These are phyloP conservation scores for Hanseniaspora occidentalis DNA, from an alignment of 805 yeast genomes.

Conservation along the genomic window DNA sequence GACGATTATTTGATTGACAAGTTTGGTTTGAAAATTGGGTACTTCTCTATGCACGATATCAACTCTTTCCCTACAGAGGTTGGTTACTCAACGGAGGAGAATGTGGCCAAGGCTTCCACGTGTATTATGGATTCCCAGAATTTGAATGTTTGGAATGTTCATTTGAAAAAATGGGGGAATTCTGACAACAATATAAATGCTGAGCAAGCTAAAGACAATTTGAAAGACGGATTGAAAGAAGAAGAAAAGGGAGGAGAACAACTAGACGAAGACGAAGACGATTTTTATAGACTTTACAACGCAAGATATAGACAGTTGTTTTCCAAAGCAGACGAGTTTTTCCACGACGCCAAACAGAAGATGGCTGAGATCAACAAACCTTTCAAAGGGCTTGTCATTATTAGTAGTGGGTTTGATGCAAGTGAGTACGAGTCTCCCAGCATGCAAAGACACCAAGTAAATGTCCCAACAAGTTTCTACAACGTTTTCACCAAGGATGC, in stretches of 20 bases:
- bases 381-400: conserved; percentile 48
- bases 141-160: conserved; percentile 74
- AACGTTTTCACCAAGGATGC: conserved; percentile 62
- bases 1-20: conserved; percentile 35
- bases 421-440: conserved; percentile 70
- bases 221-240: not conserved
- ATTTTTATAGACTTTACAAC: conserved; percentile 50
- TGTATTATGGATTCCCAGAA: conserved; percentile 68
- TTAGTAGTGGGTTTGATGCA: conserved; percentile 85
- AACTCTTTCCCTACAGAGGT: conserved; percentile 77
- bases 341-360: conserved; percentile 37
- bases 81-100: conserved; percentile 62
- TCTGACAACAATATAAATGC: not conserved
- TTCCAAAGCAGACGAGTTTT: conserved; percentile 53
- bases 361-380: conserved; percentile 26
- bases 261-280: conserved; percentile 31
- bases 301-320: conserved; percentile 49
- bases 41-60: conserved; percentile 74
- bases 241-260: not conserved
- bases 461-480: conserved; percentile 73
- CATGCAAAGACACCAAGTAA: conserved; percentile 76
- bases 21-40: conserved; percentile 50
- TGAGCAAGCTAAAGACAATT: conserved; percentile 1
- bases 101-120: conserved; percentile 63
- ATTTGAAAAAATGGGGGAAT: conserved; percentile 46